Conservation (phyloP, 2,329 filamentous ascomycete species). For the Pyricularia pennisetigena region DNA sequence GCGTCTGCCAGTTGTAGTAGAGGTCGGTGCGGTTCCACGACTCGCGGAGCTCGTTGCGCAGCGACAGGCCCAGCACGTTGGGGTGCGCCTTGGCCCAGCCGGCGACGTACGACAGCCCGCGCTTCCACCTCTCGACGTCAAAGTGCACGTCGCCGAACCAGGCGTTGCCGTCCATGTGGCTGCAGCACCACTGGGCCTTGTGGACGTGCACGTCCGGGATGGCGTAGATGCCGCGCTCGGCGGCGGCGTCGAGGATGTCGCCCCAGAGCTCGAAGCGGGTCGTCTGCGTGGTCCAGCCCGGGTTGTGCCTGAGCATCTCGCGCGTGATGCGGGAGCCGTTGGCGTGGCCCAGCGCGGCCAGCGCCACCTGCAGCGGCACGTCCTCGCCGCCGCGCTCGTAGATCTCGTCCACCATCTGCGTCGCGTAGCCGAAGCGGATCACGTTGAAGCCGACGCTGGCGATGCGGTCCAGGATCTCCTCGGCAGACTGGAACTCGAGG, state of each 20-base stretch:
- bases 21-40: constrained; percentile 22
- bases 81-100: constrained; percentile 29
- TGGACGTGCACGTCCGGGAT: constrained; percentile 30
- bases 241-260: constrained; percentile 22
- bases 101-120: constrained; percentile 42
- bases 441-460: constrained; percentile 42
- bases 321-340: constrained; percentile 37
- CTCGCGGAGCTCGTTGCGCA: constrained; percentile 30
- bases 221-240: constrained; percentile 24
- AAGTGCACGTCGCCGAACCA: constrained; percentile 49
- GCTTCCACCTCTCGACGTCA: constrained; percentile 40
- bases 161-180: constrained; percentile 36
- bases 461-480: constrained; percentile 36
- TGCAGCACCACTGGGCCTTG: constrained; percentile 35
- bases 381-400: constrained; percentile 27
- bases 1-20: constrained; percentile 34
- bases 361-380: constrained; percentile 25
- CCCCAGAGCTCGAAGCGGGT: constrained; percentile 34
- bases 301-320: constrained; percentile 38
- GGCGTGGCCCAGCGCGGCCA: constrained; percentile 28
- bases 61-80: constrained; percentile 27
- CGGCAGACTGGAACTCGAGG: constrained; percentile 40
- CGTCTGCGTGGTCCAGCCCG: constrained; percentile 33
- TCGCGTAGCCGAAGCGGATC: constrained; percentile 45
- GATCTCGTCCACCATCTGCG: constrained; percentile 44